Evolutionary conservation across 805 yeast species (phyloP), one percentile per base, ranked within the genome.

Genomic region (Candida maltosa): DNA sequence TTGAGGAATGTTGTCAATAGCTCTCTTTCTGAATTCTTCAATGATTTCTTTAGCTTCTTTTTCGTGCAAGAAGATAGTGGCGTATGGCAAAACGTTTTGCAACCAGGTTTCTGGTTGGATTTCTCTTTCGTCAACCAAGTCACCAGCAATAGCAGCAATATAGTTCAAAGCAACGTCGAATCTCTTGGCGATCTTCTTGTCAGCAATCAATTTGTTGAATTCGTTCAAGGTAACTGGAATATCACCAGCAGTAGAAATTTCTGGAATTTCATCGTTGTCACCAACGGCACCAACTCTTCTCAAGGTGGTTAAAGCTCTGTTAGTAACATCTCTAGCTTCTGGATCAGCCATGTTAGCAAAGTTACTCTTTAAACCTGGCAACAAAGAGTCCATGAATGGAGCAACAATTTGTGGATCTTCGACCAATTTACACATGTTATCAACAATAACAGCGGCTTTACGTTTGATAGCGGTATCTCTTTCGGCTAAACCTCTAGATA

Each of bases 341-440:
- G 99, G 99, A 74, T 93, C 98, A 70, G 98, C 98, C 75, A 93
- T 89, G 76, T 86, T 87, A 62, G 85, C 73, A 76, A 83, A 80
- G 86, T 93, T 93, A 66, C 81, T 69, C 82, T 87, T 87, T 72
- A 93, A 78, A 62, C 96, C 86, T 67, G 99, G 99, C 78, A 87
- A 84, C 62, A 93, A 81, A 66, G 83, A 85, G 73, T 77, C 75
- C 83, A 93, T 76, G 87, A 93, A 93, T 53, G 99, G 98, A 78
- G 97, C 99, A 73, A 93, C 95, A 65, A 93, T 94, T 77, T 93
- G 97, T 57, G 98, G 98, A 69, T 93, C 98, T 68, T 93, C 98
- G 76, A 93, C 99, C 73, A 93, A 87, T 76, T 93, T 93, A 86
- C 98, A 93, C 99, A 93, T 93, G 95, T 93, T 93, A 73, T 93